Percentiles rank a stretch among this genome's conserved stretches.
Conservation (phyloP, 2,329 filamentous ascomycete species). For the Verticillium nubilum region DNA sequence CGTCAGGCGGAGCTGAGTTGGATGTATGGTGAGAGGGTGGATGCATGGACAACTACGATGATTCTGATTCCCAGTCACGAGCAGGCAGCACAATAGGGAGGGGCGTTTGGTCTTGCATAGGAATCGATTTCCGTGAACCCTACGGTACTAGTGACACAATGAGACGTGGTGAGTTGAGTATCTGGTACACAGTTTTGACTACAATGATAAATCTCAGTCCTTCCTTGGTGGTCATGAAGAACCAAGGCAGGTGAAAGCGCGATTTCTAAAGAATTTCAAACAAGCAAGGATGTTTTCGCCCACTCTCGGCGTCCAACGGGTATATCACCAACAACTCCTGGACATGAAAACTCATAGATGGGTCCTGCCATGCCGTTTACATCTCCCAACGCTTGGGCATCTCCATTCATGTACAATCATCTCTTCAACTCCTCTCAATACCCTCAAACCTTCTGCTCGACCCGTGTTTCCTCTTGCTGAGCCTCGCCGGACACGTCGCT, state of each 20-base stretch:
- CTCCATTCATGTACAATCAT: background rate
- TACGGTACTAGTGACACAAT: background rate
- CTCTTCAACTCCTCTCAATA: background rate
- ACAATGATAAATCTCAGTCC: too few species aligned
- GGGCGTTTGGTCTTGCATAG: background rate
- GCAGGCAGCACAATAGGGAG: background rate
- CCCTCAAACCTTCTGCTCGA: background rate
- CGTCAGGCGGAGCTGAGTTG: background rate
- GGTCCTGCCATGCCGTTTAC: background rate
- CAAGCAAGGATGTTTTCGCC: too few species aligned
- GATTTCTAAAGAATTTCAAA: too few species aligned
- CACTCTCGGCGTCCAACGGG: background rate
- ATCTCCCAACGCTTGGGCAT: background rate
- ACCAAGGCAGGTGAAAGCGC: too few species aligned
- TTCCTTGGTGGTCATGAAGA: too few species aligned
- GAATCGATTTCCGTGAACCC: background rate
- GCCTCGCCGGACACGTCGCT: slow-evolving; percentile 12
- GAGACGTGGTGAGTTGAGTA: background rate
- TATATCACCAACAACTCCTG: background rate
- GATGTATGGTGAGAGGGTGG: background rate
- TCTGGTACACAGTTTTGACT: background rate
- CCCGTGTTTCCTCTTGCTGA: slow-evolving; percentile 1
- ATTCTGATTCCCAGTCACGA: background rate
- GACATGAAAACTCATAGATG: background rate
- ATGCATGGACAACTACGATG: background rate